A percentile compares a stretch with the other conserved stretches of the same genome.
Conservation (phyloP, 768 basidiomycete genomes). For the Flagelloscypha sp. region DNA sequence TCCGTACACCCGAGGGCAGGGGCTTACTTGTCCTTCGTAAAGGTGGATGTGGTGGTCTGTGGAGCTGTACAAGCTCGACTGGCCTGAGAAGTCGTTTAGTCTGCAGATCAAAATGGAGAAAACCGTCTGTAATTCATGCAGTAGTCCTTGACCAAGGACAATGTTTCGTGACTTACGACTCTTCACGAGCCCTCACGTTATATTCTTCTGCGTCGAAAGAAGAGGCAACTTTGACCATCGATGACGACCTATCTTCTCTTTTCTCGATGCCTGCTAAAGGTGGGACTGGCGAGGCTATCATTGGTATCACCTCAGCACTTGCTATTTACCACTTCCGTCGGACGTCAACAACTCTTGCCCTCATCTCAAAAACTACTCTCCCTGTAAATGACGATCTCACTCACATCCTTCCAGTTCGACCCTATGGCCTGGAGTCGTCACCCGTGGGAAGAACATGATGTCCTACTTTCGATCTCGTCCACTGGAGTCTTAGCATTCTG, state of each 20-base stretch:
- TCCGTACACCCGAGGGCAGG: constrained; percentile 71
- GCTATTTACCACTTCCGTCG: constrained; percentile 49
- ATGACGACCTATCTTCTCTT: too few relatives aligned
- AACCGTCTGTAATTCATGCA: background rate
- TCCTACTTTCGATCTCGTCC: constrained; percentile 69
- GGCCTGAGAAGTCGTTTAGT: constrained; percentile 44
- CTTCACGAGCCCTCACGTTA: constrained; percentile 40
- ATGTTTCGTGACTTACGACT: constrained; percentile 52
- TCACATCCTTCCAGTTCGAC: constrained; percentile 70
- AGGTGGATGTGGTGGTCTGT: constrained; percentile 53
- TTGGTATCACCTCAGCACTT: constrained; percentile 58
- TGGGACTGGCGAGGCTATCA: constrained; percentile 47
- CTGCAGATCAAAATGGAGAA: constrained; percentile 47
- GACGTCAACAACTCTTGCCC: constrained; percentile 28
- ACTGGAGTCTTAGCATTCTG: constrained; percentile 84
- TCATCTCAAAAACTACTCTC: constrained; percentile 43
- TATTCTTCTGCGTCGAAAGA: constrained; percentile 38
- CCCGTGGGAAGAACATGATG: constrained; percentile 52
- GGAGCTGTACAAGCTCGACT: constrained; percentile 45
- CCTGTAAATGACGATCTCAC: constrained; percentile 25
- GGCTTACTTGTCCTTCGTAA: constrained; percentile 62
- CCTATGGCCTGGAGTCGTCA: constrained; percentile 76
- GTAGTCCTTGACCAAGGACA: constrained; percentile 29
- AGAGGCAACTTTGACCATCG: constrained; percentile 26
- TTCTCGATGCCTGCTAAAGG: constrained; percentile 57